phyloP scores from a whole-genome alignment of 1,139 yeast species.

The Kodamaea fungicola region DNA sequence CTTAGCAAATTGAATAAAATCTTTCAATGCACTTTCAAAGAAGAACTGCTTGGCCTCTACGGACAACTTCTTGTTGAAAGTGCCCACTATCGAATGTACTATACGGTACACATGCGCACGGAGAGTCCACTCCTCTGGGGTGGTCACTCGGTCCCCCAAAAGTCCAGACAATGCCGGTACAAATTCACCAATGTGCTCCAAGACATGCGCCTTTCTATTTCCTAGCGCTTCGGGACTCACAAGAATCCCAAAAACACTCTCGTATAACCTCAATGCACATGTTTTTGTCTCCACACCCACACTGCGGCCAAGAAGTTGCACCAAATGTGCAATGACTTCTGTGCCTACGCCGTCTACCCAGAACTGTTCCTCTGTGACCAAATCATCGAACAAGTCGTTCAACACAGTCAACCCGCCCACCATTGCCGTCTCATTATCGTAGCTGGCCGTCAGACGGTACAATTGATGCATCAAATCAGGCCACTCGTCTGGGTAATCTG shows the following conservation, averaged over 20 bases:
- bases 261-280: conserved; percentile 51
- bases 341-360: conserved; percentile 69
- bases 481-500: conserved; percentile 97
- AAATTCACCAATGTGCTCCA: conserved; percentile 23
- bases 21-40: conserved; percentile 16
- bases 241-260: conserved; percentile 50
- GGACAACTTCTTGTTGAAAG: conserved; percentile 29
- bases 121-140: conserved; percentile 17
- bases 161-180: conserved; percentile 16
- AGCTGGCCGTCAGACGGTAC: conserved; percentile 35
- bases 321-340: conserved; percentile 48
- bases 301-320: conserved; percentile 33
- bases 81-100: conserved; percentile 26
- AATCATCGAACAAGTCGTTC: conserved; percentile 79
- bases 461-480: conserved; percentile 59
- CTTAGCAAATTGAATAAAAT: conserved; percentile 17
- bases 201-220: conserved; percentile 29
- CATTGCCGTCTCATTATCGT: conserved; percentile 30
- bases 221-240: conserved; percentile 50
- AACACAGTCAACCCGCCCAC: conserved; percentile 71
- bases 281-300: conserved; percentile 40
- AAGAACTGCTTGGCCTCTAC: conserved; percentile 16
- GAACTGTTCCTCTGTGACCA: conserved; percentile 82
- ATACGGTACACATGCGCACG: conserved; percentile 29
- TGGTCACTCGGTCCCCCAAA: conserved; percentile 4